Evolutionary conservation across 1,139 yeast genomes (phyloP), one percentile per base, ranked within the genome.

Genomic region (Hyphopichia burtonii): DNA sequence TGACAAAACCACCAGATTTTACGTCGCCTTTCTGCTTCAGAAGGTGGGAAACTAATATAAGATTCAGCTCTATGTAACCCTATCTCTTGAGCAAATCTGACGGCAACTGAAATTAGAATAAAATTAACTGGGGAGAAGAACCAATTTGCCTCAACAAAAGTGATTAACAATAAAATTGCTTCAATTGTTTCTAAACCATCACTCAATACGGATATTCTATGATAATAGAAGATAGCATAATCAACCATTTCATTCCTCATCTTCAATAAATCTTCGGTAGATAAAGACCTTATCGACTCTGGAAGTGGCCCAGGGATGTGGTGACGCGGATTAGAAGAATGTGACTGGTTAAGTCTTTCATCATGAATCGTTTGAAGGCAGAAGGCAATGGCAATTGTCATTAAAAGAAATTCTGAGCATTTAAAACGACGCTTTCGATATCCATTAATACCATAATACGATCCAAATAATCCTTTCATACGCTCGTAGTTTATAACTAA

Each of bases 161-260:
- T 39, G 31, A 56, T 49, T 37, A 61, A 45, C 18, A 58, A 47
- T 18, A 61, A 38, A 5, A 60, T 51, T 2, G 58, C 66, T 37
- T 56, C 58, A 25, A 62, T 46, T 1, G 62, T 50, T 23, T 46
- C 51, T 2, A 59, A 28, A 2, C 66, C 66, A 35, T 61, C 66
- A 31, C 58, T 48, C 30, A 59, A 41, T 12, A 54, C 52, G 10
- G 55, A 47, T 1, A 59, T 45, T 11, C 62, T 46, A 32, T 55
- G 55, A 43, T 58, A 62, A 43, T 58, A 60, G 42, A 44, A 54
- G 7, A 59, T 44, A 9, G 58, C 50, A 41, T 55, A 49, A 15
- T 48, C 50, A 40, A 59, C 45, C 20, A 53, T 40, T 5, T 42
- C 39, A 17, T 55, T 49, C 32, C 56, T 58, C 30, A 56, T 42